Base-by-base conservation (phyloP, 2,329 filamentous ascomycete species). In the Endoconidiophora polonica region DNA sequence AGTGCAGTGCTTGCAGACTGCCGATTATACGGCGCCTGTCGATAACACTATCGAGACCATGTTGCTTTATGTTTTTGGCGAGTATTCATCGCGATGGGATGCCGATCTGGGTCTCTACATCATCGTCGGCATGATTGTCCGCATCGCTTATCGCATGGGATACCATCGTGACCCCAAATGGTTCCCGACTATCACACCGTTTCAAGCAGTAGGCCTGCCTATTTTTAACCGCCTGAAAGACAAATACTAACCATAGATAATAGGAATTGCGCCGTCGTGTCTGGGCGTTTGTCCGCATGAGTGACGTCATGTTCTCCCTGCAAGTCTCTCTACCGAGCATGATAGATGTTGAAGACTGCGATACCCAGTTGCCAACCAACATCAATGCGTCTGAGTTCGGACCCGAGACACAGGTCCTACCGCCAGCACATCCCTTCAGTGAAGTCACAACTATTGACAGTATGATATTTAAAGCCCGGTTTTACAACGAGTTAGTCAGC, bases 371-470 rank as follows among this genome's bases (percentile, higher is more conserved):
- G 4, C 85, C 85, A 1, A 76, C 79, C 51, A 91, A 90, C 58
- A 73, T 90, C 14, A 85, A 84, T 59, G 85, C 91, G 57, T 83
- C 88, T 55, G 85, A 90, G 56, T 79, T 91, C 38, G 73, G 79
- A 44, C 79, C 81, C 2, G 73, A 76, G 20, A 81, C 77, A 55
- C 81, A 79, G 56, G 65, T 71, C 5, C 63, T 90, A 7, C 85
- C 85, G 1, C 72, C 76, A 1, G 76, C 81, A 0, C 69, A 83
- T 51, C 79, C 83, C 0, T 68, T 68, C 29, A 77, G 73, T 1
- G 83, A 88, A 59, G 75, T 81, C 2, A 90, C 85, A 0, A 82
- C 83, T 1, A 78, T 86, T 56, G 77, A 80, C 7, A 90, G 86
- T 62, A 79, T 88, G 73, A 86, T 88, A 57, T 74, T 75, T 33